Evolutionary conservation across 1,139 yeast species (phyloP).

Genomic region (Lodderomyces elongisporus): DNA sequence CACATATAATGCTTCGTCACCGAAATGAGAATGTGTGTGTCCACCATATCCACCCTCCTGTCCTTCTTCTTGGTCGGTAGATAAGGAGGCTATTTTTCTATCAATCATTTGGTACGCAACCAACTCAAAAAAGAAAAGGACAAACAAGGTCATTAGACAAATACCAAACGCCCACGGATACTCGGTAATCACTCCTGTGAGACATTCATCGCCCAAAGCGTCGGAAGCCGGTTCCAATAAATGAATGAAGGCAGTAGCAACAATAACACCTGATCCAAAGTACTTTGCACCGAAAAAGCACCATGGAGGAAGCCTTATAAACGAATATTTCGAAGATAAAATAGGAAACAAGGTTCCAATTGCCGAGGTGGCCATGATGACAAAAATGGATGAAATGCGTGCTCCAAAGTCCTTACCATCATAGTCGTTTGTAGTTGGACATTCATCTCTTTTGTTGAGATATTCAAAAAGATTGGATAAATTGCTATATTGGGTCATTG

Average conservation of each 20-base stretch:
- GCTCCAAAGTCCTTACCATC: constrained; percentile 48
- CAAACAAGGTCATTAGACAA: constrained; percentile 33
- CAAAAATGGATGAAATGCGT: constrained; percentile 70
- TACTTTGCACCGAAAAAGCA: constrained; percentile 69
- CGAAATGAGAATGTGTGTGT: constrained; percentile 51
- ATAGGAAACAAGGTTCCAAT: constrained; percentile 60
- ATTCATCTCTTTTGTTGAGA: constrained; percentile 26
- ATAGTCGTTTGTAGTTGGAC: constrained; percentile 34
- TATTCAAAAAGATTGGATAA: constrained; percentile 9
- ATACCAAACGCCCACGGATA: constrained; percentile 43
- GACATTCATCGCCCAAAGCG: constrained; percentile 28
- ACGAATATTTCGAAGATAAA: constrained; percentile 49
- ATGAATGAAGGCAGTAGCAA: constrained; percentile 87
- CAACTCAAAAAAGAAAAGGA: constrained; percentile 51
- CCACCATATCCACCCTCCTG: constrained; percentile 16
- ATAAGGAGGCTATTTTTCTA: constrained; percentile 19
- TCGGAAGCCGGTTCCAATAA: constrained; percentile 74
- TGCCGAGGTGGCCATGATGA: constrained; percentile 53
- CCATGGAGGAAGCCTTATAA: constrained; percentile 52
- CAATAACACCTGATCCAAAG: constrained; percentile 90
- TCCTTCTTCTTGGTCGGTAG: constrained; percentile 13
- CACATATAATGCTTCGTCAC: constrained; percentile 31
- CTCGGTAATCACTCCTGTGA: constrained; percentile 30
- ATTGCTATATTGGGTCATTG: constrained; percentile 7
- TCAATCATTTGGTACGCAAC: constrained; percentile 50